Percentiles rank a stretch among this genome's conserved stretches.
These are phyloP conservation scores for Venturiaceae sp. DNA, from an alignment of 2,329 filamentous ascomycete species.

Conservation along the genomic window DNA sequence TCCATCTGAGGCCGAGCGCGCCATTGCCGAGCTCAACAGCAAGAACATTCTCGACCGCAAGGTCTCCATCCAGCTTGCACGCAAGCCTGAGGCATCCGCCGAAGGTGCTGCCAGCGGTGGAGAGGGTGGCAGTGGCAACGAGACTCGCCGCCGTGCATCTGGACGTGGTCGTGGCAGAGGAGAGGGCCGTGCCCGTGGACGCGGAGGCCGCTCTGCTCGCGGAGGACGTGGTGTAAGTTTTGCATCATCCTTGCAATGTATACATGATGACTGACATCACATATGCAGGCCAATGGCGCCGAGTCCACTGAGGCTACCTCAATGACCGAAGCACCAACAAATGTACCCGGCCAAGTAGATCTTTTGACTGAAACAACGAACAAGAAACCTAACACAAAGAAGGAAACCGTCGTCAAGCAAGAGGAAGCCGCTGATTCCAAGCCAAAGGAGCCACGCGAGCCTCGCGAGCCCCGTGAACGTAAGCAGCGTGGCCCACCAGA, in stretches of 20 bases:
- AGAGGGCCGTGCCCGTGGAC: constrained; percentile 47
- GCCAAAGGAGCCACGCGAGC: constrained; percentile 38
- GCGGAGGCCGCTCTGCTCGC: constrained; percentile 49
- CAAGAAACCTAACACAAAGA: constrained; percentile 44
- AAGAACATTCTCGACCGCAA: constrained; percentile 98
- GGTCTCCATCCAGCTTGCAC: constrained; percentile 96
- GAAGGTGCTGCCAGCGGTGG: constrained; percentile 70
- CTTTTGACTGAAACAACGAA: constrained; percentile 43
- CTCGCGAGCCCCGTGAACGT: constrained; percentile 45
- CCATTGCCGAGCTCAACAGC: constrained; percentile 89
- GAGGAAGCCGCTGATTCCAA: constrained; percentile 26
- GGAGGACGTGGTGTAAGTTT: constrained; percentile 58
- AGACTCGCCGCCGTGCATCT: constrained; percentile 46
- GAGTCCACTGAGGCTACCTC: constrained; percentile 36
- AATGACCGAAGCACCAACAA: constrained; percentile 35
- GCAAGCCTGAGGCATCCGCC: constrained; percentile 82
- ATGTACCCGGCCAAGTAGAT: constrained; percentile 39
- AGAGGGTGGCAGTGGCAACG: constrained; percentile 63
- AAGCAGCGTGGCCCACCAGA: constrained; percentile 91
- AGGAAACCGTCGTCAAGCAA: constrained; percentile 35
- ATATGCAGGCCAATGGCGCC: constrained; percentile 29
- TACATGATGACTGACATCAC: not conserved
- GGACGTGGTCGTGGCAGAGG: constrained; percentile 48
- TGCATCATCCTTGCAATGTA: constrained; percentile 33
- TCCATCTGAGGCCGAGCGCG: constrained; percentile 86